Evolutionary conservation across 768 basidiomycete species (phyloP), one percentile per base, ranked within the genome.

Genomic region (Chalciporus piperatus): DNA sequence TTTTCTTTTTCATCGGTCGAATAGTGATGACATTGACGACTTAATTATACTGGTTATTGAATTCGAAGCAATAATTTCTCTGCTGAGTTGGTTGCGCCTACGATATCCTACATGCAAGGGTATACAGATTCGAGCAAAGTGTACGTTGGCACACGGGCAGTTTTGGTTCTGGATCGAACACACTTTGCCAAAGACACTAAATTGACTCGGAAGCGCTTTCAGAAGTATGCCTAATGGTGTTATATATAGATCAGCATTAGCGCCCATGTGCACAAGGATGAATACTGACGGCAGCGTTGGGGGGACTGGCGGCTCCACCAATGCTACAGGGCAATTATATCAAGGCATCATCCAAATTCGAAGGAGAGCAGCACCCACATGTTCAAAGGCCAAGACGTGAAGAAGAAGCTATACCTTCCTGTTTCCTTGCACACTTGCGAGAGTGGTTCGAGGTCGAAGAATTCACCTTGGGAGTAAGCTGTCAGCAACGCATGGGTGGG

Each of bases 361-460:
- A 44, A 38, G 23, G 23, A 27, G 35, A 23, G 19, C 40, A n/a
- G 23, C 20, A 67, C 82, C 59, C 57, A 85, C 84, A 88, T 80
- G 63, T 85, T 79, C 55, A 89, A 70, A 1, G 86, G 85, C 84
- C 83, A 87, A 3, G 84, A 87, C 1, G 84, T 76, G 69, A 88
- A 86, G 76, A 87, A 88, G 66, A 89, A 87, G 10, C 82, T 83
- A 63, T 85, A 87, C 58, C 84, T 69, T 5, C 78, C 76, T 2
- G 77, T 79, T 54, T 78, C 77, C 5, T 76, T 76, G 60, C 83
- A 87, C 8, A 71, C 68, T 52, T 76, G 67, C 11, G 83, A 77
- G 3, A 88, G 72, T 51, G 76, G 74, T 63, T 88, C 85, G 35
- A 87, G 70, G 64, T 88, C 86, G 63, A 88, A 87, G 59, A 87